A percentile compares a stretch with the other conserved stretches of the same genome.
Conservation (phyloP, 345 rosid genomes). For the Hypericum perforatum region DNA sequence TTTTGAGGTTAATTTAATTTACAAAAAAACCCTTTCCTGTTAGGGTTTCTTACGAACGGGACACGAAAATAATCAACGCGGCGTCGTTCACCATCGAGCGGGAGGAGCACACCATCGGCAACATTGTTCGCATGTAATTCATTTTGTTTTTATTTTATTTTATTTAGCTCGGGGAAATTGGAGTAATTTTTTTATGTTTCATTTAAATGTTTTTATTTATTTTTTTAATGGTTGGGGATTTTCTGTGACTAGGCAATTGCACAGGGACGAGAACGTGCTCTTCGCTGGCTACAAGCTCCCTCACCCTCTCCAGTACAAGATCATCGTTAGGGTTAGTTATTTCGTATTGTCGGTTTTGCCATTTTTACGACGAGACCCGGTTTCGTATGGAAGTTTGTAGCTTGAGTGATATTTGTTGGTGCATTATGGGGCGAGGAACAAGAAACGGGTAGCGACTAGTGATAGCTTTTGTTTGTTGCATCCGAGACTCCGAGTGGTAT, state of each 20-base stretch:
- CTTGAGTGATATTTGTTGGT: no score
- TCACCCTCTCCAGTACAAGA: slow-evolving; percentile 88
- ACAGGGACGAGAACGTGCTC: slow-evolving; percentile 81
- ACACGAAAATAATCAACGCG: slow-evolving; percentile 85
- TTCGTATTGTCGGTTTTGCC: neutral
- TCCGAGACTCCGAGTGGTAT: no score
- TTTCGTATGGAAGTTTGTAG: no score
- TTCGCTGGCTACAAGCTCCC: slow-evolving; percentile 97
- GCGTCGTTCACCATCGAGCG: slow-evolving; percentile 80
- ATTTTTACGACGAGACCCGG: no score
- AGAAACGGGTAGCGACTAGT: no score
- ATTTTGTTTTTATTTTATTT: neutral
- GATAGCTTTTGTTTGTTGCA: no score
- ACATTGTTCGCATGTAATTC: slow-evolving; percentile 67
- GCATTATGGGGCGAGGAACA: no score
- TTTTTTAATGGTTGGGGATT: neutral
- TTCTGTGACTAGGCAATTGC: slow-evolving; percentile 56
- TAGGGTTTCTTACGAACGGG: slow-evolving; percentile 90
- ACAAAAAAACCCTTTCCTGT: neutral
- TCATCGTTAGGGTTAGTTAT: slow-evolving; percentile 62
- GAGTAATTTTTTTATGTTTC: slow-evolving; percentile 1
- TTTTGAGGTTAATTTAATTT: neutral
- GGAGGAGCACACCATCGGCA: slow-evolving; percentile 81
- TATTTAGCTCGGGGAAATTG: no score
- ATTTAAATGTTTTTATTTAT: neutral